phyloP scores from a whole-genome alignment of 169 alveolate species.

The Eimeria tenella region DNA sequence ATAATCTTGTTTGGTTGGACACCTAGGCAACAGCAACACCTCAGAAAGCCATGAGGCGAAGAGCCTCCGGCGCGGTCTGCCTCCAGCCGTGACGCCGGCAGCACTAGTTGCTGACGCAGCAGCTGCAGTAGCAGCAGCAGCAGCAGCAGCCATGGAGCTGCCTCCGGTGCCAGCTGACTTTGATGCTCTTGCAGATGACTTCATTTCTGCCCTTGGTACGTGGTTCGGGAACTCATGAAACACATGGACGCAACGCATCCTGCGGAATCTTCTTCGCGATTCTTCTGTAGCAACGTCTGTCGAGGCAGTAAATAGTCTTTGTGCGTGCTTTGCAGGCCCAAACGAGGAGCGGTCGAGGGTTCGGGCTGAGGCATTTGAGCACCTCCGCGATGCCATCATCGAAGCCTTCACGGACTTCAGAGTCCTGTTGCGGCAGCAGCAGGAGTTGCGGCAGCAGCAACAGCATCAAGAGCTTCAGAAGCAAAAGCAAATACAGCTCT shows the following conservation, averaged over 20 bases:
- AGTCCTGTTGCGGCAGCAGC: slow-evolving; percentile 66
- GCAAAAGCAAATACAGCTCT: not conserved
- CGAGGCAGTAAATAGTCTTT: not conserved
- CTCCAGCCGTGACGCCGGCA: slow-evolving; percentile 59
- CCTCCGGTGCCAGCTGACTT: slow-evolving; percentile 58
- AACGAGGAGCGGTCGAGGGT: slow-evolving; percentile 68
- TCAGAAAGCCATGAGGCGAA: slow-evolving; percentile 57
- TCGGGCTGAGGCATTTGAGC: slow-evolving; percentile 66
- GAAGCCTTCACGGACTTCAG: slow-evolving; percentile 68
- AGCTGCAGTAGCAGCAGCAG: slow-evolving; percentile 46
- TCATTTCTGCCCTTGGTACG: slow-evolving; percentile 53
- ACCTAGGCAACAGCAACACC: not conserved
- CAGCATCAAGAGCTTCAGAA: slow-evolving; percentile 35
- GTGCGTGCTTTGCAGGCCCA: slow-evolving; percentile 51
- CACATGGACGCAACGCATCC: not conserved
- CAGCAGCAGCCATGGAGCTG: slow-evolving; percentile 67
- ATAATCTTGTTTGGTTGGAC: not conserved
- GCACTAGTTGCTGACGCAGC: slow-evolving; percentile 63
- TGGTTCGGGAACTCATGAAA: not conserved
- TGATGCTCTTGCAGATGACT: slow-evolving; percentile 67
- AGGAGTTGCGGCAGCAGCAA: slow-evolving; percentile 51
- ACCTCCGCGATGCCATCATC: slow-evolving; percentile 61
- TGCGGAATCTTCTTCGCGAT: not conserved
- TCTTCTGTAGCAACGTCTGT: not conserved
- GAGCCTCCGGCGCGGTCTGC: slow-evolving; percentile 49